Base-by-base conservation (phyloP, 23 red algal genomes). In the Pyropia haitanensis region DNA sequence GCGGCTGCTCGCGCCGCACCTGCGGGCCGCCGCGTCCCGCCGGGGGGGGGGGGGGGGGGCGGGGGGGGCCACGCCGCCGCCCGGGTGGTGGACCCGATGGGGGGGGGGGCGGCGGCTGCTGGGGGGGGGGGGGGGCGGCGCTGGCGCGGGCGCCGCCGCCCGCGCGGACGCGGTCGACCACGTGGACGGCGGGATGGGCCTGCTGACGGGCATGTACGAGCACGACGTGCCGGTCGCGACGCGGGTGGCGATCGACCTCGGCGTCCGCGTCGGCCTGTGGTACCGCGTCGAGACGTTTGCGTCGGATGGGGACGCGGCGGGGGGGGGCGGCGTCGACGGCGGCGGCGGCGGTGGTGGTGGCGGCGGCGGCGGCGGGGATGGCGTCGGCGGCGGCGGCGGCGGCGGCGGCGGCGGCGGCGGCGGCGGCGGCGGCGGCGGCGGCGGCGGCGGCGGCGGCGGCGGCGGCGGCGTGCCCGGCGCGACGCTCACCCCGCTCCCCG, bases 241-340 rank as follows among this genome's bases (percentile, higher is more conserved):
- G 33, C 70, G 94, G 28, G 71, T 91, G 15, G 82, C 82, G 24
- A 98, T 98, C 51, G 88, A 91, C 68, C 30, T 68, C 23, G 72
- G 91, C 53, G 78, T 98, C 25, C 83, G 86, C 32, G 85, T 81
- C 49, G 94, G 94, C 27, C 80, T 77, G 39, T 98, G 94, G 94
- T 98, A 98, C 68, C 65, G 64, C 18, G 94, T 98, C 52, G 65
- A 29, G 28, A 34, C 85, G 2, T 64, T 65, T 19, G 76, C 75
- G 19, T 63, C 72, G 14, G 58, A 61, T n/a, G 63, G 31, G 18
- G 22, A 56, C 21, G 15, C 29, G 48, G 17, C 27, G 53, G 16
- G 44, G 20, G 14, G 6, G 18, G 16, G 20, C 5, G 39, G 59
- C 14, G 10, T 2, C 0, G 58, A 50, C 0, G 66, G 68, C 29